Percentiles rank a stretch among this genome's conserved stretches.
Evolutionary conservation across 257 asterid species (phyloP).

Genomic region (Petunia axillaris): DNA sequence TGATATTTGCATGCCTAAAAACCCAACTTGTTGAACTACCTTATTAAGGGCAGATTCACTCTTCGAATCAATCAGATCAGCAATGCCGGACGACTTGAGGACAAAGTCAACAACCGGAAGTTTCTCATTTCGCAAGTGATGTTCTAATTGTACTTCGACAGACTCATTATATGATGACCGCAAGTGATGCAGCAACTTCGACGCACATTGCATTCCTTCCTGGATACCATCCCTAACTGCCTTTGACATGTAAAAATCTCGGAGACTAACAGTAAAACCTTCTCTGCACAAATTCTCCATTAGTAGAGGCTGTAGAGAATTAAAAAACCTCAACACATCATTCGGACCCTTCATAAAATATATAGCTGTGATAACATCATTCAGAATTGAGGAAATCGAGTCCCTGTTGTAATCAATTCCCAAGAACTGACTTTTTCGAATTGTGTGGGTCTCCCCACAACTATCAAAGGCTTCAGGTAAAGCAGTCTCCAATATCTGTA

Average conservation of each 20-base stretch:
- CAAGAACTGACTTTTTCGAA: conserved; percentile 58
- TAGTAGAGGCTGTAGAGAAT: conserved; percentile 74
- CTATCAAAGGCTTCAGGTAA: conserved; percentile 69
- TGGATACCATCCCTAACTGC: conserved; percentile 53
- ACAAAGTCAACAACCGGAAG: conserved; percentile 61
- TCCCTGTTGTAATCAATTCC: conserved; percentile 62
- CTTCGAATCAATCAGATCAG: conserved; percentile 72
- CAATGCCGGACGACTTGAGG: conserved; percentile 66
- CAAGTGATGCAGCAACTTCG: conserved; percentile 52
- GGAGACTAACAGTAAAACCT: conserved; percentile 81
- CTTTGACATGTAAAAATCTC: conserved; percentile 66
- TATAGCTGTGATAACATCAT: conserved; percentile 74
- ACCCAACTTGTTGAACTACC: conserved; percentile 95
- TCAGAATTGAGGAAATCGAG: conserved; percentile 56
- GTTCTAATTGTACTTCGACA: conserved; percentile 63
- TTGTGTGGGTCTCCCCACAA: conserved; percentile 68
- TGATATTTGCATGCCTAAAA: conserved; percentile 76
- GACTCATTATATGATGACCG: conserved; percentile 61
- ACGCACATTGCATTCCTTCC: conserved; percentile 52
- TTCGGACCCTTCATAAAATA: conserved; percentile 84
- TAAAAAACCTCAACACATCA: conserved; percentile 73
- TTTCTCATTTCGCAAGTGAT: conserved; percentile 59
- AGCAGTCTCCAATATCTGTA: conserved; percentile 73
- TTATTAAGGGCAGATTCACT: conserved; percentile 91
- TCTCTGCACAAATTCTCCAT: conserved; percentile 76